Evolutionary conservation across 208 protist species (phyloP).

Genomic region (Trypanosoma grayi): DNA sequence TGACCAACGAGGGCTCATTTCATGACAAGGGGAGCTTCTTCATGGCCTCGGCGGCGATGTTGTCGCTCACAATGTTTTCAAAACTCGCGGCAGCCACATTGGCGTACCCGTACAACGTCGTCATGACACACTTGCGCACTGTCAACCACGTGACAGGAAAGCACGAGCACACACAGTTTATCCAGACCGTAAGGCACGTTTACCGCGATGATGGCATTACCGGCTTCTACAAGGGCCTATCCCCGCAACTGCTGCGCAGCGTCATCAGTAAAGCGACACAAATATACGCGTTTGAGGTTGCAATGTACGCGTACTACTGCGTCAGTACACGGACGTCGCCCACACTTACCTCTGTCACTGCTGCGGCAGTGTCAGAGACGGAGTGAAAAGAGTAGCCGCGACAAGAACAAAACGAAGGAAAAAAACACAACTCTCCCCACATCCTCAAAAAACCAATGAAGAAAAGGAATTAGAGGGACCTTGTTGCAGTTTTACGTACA

Average conservation of each 20-base stretch:
- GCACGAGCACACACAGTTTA: slow-evolving; percentile 64
- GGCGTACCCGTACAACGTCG: slow-evolving; percentile 90
- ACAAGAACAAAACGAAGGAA: too few species aligned
- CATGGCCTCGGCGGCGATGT: slow-evolving; percentile 57
- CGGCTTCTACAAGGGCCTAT: slow-evolving; percentile 89
- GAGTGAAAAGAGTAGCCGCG: background rate
- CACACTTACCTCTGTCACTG: background rate
- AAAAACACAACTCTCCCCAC: too few species aligned
- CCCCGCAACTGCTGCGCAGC: slow-evolving; percentile 80
- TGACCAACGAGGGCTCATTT: slow-evolving; percentile 62
- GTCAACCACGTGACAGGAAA: slow-evolving; percentile 78
- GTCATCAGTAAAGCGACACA: slow-evolving; percentile 85
- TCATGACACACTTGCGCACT: slow-evolving; percentile 88
- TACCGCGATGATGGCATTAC: slow-evolving; percentile 69
- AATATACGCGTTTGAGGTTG: slow-evolving; percentile 88
- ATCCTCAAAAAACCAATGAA: too few species aligned
- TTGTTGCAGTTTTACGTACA: too few species aligned
- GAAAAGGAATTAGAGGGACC: too few species aligned
- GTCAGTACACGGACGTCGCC: background rate
- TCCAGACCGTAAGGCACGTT: slow-evolving; percentile 71
- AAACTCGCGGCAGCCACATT: slow-evolving; percentile 73
- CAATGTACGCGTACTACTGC: slow-evolving; percentile 67
- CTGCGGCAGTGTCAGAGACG: background rate
- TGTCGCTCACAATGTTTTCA: slow-evolving; percentile 77
- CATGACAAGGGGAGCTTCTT: slow-evolving; percentile 44